These are phyloP conservation scores for Yamadazyma conglobata DNA, from an alignment of 1,139 yeast species.

Conservation along the genomic window DNA sequence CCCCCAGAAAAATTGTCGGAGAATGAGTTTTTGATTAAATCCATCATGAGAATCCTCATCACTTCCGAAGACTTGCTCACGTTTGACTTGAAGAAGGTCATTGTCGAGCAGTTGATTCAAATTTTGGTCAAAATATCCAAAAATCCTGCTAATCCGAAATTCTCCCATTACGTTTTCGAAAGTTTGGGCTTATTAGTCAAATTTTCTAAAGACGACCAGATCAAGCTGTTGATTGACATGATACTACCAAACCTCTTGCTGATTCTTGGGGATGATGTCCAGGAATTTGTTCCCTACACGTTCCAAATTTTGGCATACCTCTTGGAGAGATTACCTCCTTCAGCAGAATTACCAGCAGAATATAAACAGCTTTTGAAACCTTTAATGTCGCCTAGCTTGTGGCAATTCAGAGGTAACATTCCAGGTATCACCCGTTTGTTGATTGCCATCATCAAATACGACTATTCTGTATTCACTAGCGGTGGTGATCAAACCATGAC, in stretches of 20 bases:
- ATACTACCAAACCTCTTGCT: constrained; percentile 66
- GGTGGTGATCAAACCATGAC: constrained; percentile 45
- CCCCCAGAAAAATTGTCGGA: constrained; percentile 92
- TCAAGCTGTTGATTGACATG: constrained; percentile 48
- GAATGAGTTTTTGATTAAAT: constrained; percentile 88
- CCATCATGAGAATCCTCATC: constrained; percentile 78
- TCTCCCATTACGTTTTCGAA: constrained; percentile 88
- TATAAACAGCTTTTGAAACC: constrained; percentile 74
- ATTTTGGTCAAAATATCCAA: constrained; percentile 70
- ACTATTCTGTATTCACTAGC: constrained; percentile 46
- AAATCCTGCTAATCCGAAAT: constrained; percentile 94
- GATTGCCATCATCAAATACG: constrained; percentile 65
- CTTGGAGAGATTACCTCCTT: constrained; percentile 59
- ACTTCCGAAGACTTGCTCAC: constrained; percentile 65
- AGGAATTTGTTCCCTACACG: constrained; percentile 90
- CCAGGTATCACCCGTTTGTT: constrained; percentile 88
- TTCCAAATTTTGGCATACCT: constrained; percentile 83
- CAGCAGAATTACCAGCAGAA: constrained; percentile 51
- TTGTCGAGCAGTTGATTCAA: constrained; percentile 62
- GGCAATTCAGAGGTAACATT: constrained; percentile 91
- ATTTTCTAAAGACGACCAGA: constrained; percentile 25
- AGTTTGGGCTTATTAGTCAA: constrained; percentile 74
- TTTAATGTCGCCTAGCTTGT: constrained; percentile 77
- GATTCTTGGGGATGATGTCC: constrained; percentile 78
- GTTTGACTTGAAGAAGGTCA: constrained; percentile 37